A percentile compares a stretch with the other conserved stretches of the same genome.
phyloP scores from a whole-genome alignment of 169 alveolate species.

The Plasmodium knowlesi region DNA sequence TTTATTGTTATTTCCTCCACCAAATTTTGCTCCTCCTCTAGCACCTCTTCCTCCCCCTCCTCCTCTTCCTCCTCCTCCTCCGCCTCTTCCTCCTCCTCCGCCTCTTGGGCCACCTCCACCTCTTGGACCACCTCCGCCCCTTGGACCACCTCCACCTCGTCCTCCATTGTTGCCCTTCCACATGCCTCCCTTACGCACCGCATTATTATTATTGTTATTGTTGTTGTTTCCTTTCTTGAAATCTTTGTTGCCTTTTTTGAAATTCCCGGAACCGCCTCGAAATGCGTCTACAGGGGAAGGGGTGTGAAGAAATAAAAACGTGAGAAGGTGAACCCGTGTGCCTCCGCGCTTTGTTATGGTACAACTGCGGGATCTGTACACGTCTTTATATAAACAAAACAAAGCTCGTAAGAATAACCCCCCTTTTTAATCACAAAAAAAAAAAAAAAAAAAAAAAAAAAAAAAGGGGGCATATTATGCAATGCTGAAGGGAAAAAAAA shows the following conservation, averaged over 20 bases:
- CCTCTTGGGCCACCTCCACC: slow-evolving; percentile 77
- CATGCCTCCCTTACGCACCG: slow-evolving; percentile 48
- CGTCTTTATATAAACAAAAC: not conserved
- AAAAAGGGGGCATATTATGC: not conserved
- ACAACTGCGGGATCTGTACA: not conserved
- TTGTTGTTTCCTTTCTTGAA: slow-evolving; percentile 44
- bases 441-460: not conserved
- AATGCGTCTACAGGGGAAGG: slow-evolving; percentile 39
- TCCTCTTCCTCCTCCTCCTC: slow-evolving; percentile 81
- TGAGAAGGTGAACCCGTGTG: not conserved
- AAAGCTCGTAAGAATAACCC: not conserved
- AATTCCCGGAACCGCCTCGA: slow-evolving; percentile 66
- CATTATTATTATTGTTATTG: slow-evolving; percentile 21
- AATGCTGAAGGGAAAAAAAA: not conserved
- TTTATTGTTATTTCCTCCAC: slow-evolving; percentile 73
- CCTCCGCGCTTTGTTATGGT: not conserved
- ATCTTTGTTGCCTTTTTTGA: slow-evolving; percentile 23
- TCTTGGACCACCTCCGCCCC: slow-evolving; percentile 13
- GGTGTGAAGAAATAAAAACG: not conserved
- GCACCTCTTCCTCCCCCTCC: slow-evolving; percentile 87
- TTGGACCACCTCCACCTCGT: slow-evolving; percentile 77
- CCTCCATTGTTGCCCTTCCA: slow-evolving; percentile 79
- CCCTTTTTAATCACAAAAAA: not conserved
- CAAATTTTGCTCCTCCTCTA: slow-evolving; percentile 81
- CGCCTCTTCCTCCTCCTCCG: slow-evolving; percentile 8